Percentiles rank a stretch among this genome's conserved stretches.
These are phyloP conservation scores for Beauveria medogensis DNA, from an alignment of 2,329 filamentous ascomycete genomes.

Conservation along the genomic window DNA sequence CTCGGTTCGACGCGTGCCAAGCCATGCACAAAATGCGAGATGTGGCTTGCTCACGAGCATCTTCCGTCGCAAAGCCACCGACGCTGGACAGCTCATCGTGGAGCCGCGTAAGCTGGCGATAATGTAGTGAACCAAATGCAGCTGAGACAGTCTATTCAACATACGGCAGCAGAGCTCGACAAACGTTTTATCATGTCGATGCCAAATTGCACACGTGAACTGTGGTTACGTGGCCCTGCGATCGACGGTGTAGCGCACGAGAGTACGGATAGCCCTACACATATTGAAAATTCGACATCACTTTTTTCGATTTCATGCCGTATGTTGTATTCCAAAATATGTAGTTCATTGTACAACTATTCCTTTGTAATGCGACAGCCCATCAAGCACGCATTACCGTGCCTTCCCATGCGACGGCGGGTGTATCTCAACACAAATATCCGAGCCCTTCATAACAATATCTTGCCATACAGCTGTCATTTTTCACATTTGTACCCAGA, in stretches of 20 bases:
- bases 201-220: background rate
- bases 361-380: background rate
- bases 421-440: background rate
- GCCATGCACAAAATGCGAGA: background rate
- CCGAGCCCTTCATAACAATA: background rate
- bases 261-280: background rate
- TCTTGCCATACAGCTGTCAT: background rate
- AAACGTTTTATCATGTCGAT: no score
- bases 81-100: background rate
- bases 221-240: background rate
- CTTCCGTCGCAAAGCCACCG: background rate
- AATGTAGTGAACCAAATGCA: background rate
- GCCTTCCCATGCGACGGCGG: background rate
- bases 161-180: background rate
- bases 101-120: background rate
- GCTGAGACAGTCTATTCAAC: no score
- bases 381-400: background rate
- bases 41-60: background rate
- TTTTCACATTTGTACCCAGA: background rate
- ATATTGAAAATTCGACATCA: background rate
- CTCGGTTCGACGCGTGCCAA: background rate
- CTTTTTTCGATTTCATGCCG: background rate
- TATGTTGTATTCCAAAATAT: constrained; percentile 7
- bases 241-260: no score
- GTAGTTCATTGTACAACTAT: constrained; percentile 8